Percentiles rank a stretch among this genome's conserved stretches.
Conservation (phyloP, 176 grass and related monocot species). For the Carex myosuroides region DNA sequence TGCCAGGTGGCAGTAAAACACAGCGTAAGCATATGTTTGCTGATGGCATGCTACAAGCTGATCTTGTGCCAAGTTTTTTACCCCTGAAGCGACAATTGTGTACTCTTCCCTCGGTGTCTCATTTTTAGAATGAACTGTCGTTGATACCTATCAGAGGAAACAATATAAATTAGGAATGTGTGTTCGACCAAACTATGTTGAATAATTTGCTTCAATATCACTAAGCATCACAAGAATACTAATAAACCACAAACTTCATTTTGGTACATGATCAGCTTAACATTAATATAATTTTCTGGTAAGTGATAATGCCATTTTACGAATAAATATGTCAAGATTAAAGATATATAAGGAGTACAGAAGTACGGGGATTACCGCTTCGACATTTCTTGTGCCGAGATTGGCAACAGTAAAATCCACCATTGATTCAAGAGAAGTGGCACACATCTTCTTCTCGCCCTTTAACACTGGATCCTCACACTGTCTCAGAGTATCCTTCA, state of each 20-base stretch:
- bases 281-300: background rate
- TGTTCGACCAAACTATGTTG: background rate
- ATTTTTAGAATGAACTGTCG: conserved; percentile 27
- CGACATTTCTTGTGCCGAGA: conserved; percentile 55
- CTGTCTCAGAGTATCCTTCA: conserved; percentile 45
- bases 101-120: conserved; percentile 47
- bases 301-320: background rate
- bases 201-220: background rate
- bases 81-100: conserved; percentile 27
- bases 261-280: background rate
- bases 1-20: conserved; percentile 76
- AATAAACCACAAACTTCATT: background rate
- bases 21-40: conserved; percentile 65
- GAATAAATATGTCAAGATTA: background rate
- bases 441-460: conserved; percentile 69
- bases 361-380: conserved; percentile 5
- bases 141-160: conserved; percentile 16
- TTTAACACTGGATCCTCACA: conserved; percentile 48
- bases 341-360: too few species aligned
- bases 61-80: conserved; percentile 18
- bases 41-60: conserved; percentile 67
- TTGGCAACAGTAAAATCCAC: conserved; percentile 67
- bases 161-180: background rate
- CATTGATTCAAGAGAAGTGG: conserved; percentile 93
- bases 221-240: background rate